These are phyloP conservation scores for Aureobasidium sp. DNA, from an alignment of 2,329 filamentous ascomycete species.

Conservation along the genomic window DNA sequence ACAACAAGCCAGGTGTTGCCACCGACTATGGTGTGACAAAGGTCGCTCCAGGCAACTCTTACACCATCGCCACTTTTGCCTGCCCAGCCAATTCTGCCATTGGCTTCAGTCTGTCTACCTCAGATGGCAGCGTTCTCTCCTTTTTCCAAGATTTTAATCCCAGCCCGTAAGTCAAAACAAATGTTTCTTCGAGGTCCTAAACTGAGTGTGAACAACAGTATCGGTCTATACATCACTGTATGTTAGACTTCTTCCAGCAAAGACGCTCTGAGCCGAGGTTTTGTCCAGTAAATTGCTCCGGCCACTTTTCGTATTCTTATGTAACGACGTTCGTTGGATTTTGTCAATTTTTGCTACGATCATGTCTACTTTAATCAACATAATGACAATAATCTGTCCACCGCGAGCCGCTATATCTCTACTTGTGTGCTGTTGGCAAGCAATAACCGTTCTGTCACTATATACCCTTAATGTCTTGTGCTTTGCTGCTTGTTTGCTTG, in stretches of 20 bases:
- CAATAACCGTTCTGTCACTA: no score
- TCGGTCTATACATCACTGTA: slow-evolving; percentile 9
- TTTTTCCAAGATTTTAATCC: slow-evolving; percentile 61
- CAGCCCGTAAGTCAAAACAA: neutral
- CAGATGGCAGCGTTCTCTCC: slow-evolving; percentile 39
- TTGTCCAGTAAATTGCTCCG: no score
- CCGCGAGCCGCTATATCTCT: neutral
- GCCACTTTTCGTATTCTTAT: neutral
- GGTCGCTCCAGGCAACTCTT: slow-evolving; percentile 46
- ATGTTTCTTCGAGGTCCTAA: neutral
- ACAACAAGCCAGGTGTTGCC: slow-evolving; percentile 43
- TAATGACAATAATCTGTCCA: neutral
- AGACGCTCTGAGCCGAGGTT: neutral
- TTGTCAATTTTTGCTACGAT: no score
- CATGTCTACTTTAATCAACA: neutral
- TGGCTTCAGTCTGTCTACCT: slow-evolving; percentile 46
- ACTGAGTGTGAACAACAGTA: neutral
- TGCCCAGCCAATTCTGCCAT: slow-evolving; percentile 50
- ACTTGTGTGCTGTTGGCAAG: no score
- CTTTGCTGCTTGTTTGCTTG: no score
- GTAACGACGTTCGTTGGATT: neutral
- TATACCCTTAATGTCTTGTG: no score
- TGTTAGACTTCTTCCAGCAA: neutral
- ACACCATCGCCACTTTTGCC: slow-evolving; percentile 46
- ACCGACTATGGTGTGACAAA: slow-evolving; percentile 38